Evolutionary conservation across 2,329 filamentous ascomycete species (phyloP), one percentile per base, ranked within the genome.

Genomic region (Mariannaea elegans): DNA sequence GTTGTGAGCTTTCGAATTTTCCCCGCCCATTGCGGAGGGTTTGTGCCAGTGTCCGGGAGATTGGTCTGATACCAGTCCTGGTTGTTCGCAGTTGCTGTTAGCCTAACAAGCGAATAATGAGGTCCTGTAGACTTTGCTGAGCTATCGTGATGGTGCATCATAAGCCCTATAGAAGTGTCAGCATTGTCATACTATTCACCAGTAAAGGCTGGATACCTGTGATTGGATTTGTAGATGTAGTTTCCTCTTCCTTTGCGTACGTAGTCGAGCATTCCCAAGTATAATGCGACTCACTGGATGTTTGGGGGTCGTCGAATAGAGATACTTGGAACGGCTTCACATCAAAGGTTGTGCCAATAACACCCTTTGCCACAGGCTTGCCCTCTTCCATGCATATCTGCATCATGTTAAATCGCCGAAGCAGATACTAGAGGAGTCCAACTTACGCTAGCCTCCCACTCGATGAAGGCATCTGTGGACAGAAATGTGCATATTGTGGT

Each of bases 1-100:
- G 78, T 75, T 7, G 81, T 74, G 9, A 78, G 78, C 32, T 80
- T 76, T 13, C 73, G 72, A 24, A 87, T 80, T 24, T 80, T 77
- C 14, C 75, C 75, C 3, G 77, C 81, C 85, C 85, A 87, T 50
- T 79, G 79, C 10, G 72, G 75, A 1, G 75, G 62, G 7, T 65
- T 56, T 4, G 69, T 41, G 4, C 63, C 55, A 2, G 68, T 59
- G 12, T 69, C 64, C 1, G 76, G 71, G 2, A 79, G 67, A 62
- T 84, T 87, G 14, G 80, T 82, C 59, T 86, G 79, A 61, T 81
- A 84, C 84, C 84, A 87, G 64, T 80, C 77, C 13, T 74, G 68
- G 62, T 83, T 86, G 2, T 76, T 78, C 4, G 78, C 73, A 0
- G 83, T 86, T 8, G 81, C 84, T 1, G 84, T 84, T 31, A 83